phyloP scores from a whole-genome alignment of 129 eudicot genomes.

The Flaveria trinervia region DNA sequence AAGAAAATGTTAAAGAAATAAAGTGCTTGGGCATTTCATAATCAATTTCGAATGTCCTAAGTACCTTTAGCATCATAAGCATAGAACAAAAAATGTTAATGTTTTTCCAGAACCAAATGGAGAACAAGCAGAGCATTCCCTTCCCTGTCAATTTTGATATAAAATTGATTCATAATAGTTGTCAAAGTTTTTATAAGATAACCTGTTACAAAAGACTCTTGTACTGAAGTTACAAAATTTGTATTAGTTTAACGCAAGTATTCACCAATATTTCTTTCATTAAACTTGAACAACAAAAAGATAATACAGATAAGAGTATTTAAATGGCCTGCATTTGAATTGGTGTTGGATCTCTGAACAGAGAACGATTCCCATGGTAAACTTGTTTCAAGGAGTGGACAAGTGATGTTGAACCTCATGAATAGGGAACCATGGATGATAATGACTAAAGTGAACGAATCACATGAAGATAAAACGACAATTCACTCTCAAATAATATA shows the following conservation, averaged over 20 bases:
- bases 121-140: slow-evolving; percentile 94
- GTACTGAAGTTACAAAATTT: background rate
- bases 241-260: background rate
- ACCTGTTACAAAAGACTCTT: slow-evolving; percentile 1
- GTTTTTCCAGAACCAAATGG: slow-evolving; percentile 97
- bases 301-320: slow-evolving; percentile 83
- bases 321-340: slow-evolving; percentile 98
- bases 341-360: slow-evolving; percentile 66
- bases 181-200: background rate
- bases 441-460: too few relatives aligned
- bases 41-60: slow-evolving; percentile 10
- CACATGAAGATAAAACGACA: too few relatives aligned
- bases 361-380: too few relatives aligned
- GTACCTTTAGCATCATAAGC: slow-evolving; percentile 89
- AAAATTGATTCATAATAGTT: slow-evolving; percentile 15
- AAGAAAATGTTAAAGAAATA: slow-evolving; percentile 14
- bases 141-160: slow-evolving; percentile 50
- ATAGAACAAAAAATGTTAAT: slow-evolving; percentile 81
- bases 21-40: slow-evolving; percentile 3
- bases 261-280: background rate
- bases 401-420: too few relatives aligned
- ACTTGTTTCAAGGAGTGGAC: too few relatives aligned
- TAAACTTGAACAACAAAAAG: background rate
- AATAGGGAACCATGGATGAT: too few relatives aligned
- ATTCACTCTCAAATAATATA: too few relatives aligned